Conservation (phyloP, 306 rosid species). For the Sicyos baderoa region DNA sequence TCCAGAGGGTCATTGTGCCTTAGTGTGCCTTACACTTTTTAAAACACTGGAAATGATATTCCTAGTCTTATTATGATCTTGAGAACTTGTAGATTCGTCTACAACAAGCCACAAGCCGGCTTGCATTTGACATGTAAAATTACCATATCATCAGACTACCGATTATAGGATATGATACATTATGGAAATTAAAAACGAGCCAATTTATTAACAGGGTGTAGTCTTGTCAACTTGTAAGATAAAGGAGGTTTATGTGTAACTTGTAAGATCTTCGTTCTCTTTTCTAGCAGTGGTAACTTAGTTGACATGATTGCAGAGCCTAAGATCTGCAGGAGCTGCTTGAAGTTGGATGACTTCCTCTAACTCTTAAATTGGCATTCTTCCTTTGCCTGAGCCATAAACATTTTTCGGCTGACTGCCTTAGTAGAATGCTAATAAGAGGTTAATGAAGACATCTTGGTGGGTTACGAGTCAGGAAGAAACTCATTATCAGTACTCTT, state of each 20-base stretch:
- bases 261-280: not conserved
- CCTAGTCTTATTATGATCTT: not conserved
- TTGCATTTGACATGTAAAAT: not conserved
- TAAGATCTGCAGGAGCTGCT: not conserved
- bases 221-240: constrained; percentile 7
- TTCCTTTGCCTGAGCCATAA: not conserved
- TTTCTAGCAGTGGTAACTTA: not conserved
- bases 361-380: not conserved
- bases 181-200: not conserved
- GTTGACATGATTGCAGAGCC: constrained; percentile 5
- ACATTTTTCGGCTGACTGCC: not conserved
- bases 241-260: not conserved
- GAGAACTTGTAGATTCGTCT: constrained; percentile 1
- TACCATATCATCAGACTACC: not conserved
- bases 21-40: too few species aligned
- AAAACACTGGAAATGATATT: not conserved
- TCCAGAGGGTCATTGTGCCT: too few species aligned
- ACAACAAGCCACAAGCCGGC: not conserved
- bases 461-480: not conserved
- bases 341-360: not conserved
- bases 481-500: not conserved
- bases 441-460: not conserved
- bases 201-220: not conserved
- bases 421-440: constrained; percentile 5
- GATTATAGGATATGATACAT: not conserved